Conservation (phyloP, 495 filamentous ascomycete genomes). For the Neurospora discreta region DNA sequence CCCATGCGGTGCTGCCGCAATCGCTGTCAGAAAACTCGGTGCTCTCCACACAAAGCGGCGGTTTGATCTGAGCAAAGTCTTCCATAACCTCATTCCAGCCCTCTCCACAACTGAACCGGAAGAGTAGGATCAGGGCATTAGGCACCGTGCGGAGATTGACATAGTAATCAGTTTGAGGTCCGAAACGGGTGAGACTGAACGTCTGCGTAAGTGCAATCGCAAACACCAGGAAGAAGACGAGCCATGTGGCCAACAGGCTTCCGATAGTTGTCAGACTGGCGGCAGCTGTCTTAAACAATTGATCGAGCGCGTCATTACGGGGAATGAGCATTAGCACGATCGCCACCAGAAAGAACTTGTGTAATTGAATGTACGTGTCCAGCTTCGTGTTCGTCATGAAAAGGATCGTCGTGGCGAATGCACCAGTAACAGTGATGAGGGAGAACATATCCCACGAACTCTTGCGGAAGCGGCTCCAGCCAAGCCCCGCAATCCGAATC, state of each 20-base stretch:
- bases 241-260: slow-evolving; percentile 93
- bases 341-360: slow-evolving; percentile 89
- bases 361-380: slow-evolving; percentile 60
- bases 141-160: slow-evolving; percentile 91
- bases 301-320: slow-evolving; percentile 92
- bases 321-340: slow-evolving; percentile 89
- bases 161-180: slow-evolving; percentile 58
- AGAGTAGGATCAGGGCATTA: slow-evolving; percentile 86
- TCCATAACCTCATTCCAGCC: slow-evolving; percentile 97
- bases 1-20: slow-evolving; percentile 84
- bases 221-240: slow-evolving; percentile 90
- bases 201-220: slow-evolving; percentile 95
- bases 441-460: slow-evolving; percentile 97
- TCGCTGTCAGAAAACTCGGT: slow-evolving; percentile 70
- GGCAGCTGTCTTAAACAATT: slow-evolving; percentile 99
- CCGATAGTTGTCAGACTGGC: slow-evolving; percentile 82
- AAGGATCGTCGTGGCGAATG: slow-evolving; percentile 65
- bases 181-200: slow-evolving; percentile 90
- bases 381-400: slow-evolving; percentile 43
- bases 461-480: slow-evolving; percentile 83
- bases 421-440: slow-evolving; percentile 71
- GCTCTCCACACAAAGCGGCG: slow-evolving; percentile 63
- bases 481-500: slow-evolving; percentile 77
- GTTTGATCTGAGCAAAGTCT: slow-evolving; percentile 71
- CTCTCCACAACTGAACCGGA: slow-evolving; percentile 84